Base-by-base conservation (phyloP, 192 early-diverging fungal genomes). In the Coemansia sp. region DNA sequence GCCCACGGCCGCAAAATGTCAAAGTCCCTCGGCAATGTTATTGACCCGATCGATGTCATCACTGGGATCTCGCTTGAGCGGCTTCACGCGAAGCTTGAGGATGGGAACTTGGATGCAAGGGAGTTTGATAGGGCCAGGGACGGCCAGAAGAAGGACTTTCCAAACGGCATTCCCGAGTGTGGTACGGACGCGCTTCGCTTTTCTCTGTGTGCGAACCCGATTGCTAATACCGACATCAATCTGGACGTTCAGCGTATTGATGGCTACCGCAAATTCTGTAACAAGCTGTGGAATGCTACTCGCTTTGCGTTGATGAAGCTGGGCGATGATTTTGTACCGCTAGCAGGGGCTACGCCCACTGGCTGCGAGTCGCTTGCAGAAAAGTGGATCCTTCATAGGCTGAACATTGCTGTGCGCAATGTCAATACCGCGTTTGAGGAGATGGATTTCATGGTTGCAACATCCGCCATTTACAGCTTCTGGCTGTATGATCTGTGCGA, bases 221-320 rank as follows among this genome's bases (percentile, higher is more conserved):
- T 91, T 5, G 68, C 72, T 16, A 94, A 93, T 43, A 88, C 91
- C 56, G 93, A 96, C 66, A 92, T 99, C 73, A 98, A 97, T 74
- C 79, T 99, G 71, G 92, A 98, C 71, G 92, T 99, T 53, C 62
- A 91, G 73, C 95, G 93, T 66, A 92, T 99, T n/a, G 96, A 98
- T 68, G 95, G 98, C 51, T 97, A 99, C 87, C 92, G 96, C 81
- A 98, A 97, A 86, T 99, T 97, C 90, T 99, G 96, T 84, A 99
- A 98, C 89, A 99, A 99, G 88, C 80, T 99, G 35, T 99, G 98
- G 98, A 98, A 98, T 74, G 98, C 96, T 2, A 95, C 93, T 33
- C 91, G 92, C 62, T 96, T 99, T 84, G 95, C 93, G n/a, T 71
- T 95, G 55, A 90, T 94, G 86, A 97, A 98, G 87, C 87, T 99